Percentiles rank a stretch among this genome's conserved stretches.
Conservation (phyloP, 192 early-diverging fungal genomes). For the Umbelopsis sp. region DNA sequence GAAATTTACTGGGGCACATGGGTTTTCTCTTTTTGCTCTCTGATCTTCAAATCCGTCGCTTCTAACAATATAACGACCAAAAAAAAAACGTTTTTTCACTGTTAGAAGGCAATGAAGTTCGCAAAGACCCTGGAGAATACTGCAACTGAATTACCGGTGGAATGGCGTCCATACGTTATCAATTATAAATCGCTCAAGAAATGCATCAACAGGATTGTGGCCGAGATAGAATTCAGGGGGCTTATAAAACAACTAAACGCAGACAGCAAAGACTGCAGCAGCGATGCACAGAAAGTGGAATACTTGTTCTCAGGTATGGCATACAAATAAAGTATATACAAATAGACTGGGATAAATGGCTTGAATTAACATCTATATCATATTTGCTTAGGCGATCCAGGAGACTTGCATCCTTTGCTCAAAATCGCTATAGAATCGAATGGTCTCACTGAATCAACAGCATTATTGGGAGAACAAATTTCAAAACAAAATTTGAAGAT, state of each 20-base stretch:
- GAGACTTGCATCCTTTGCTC: conserved; percentile 11
- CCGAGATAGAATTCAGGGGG: conserved; percentile 48
- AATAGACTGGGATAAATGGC: background rate
- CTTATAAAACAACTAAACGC: conserved; percentile 14
- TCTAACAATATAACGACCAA: background rate
- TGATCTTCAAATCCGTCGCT: background rate
- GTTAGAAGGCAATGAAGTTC: conserved; percentile 55
- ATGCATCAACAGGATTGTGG: conserved; percentile 57
- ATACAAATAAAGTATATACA: background rate
- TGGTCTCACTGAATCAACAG: background rate
- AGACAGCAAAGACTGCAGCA: background rate
- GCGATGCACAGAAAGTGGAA: conserved; percentile 13
- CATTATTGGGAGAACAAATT: background rate
- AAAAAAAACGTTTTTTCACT: background rate
- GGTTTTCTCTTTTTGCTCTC: conserved; percentile 9
- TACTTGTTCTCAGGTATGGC: conserved; percentile 33
- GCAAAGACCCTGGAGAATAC: conserved; percentile 59
- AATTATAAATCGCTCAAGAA: conserved; percentile 67
- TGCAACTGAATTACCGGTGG: conserved; percentile 54
- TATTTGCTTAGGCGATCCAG: conserved; percentile 16
- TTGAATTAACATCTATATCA: no score
- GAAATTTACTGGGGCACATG: background rate
- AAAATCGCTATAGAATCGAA: background rate
- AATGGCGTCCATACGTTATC: conserved; percentile 66
- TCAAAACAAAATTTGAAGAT: background rate